Evolutionary conservation across 306 rosid genomes (phyloP), one percentile per base, ranked within the genome.

Genomic region (Urtica urens): DNA sequence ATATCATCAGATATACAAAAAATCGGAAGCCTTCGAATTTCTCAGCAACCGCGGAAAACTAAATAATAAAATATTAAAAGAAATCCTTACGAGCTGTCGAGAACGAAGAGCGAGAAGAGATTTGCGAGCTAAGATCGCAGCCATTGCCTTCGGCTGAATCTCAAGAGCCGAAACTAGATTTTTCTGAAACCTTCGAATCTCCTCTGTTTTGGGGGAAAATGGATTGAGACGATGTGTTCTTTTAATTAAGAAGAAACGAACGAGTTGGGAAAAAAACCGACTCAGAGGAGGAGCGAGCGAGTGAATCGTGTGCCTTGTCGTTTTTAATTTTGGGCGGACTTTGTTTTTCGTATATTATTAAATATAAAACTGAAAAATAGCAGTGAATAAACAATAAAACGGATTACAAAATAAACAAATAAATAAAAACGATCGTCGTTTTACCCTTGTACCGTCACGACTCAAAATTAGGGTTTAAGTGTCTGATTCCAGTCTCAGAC

Each of bases 101-200:
- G 81, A 38, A 8, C 93, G 85, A 55, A 90, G 81, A 59, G 94
- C 81, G 29, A 75, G 81, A 58, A 90, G 78, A 22, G 99, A 90
- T 56, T 85, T 90, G 51, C 93, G 86, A 69, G 99, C 99, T 46
- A 90, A 59, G 62, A 75, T 54, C 46, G 94, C 87, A 65, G 96
- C 94, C 99, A 85, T 90, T 19, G 14, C 13, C 3, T 23, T 1
- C 6, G 5, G 27, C 24, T 12, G 17, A 11, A 9, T 44, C 49
- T 38, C 44, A 16, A 4, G 29, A 23, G 2, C 21, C 2, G 26
- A 41, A 18, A 18, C 1, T 10, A 23, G 49, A 10, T 22, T 7
- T 13, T 44, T 41, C 13, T 6, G n/a, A n/a, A n/a, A n/a, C n/a
- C 12, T 7, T 13, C 25, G n/a, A 35, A 35, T 35, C 40, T 13